These are phyloP conservation scores for Coemansia sp. DNA, from an alignment of 192 early-diverging fungal genomes.

Conservation along the genomic window DNA sequence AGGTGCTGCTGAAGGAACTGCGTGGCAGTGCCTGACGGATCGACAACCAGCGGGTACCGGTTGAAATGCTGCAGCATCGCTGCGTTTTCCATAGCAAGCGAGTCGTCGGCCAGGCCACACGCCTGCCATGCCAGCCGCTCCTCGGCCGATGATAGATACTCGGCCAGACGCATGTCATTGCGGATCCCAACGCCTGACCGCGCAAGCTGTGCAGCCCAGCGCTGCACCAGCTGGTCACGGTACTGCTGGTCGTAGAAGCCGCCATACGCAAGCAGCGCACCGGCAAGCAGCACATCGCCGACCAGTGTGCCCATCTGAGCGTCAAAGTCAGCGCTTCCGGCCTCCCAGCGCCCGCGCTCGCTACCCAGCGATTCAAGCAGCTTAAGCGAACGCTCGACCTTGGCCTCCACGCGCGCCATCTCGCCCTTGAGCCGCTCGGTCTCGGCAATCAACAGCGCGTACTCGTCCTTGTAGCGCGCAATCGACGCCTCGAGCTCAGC, in stretches of 20 bases:
- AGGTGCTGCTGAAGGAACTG: constrained; percentile 76
- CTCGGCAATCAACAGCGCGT: constrained; percentile 93
- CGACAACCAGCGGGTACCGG: constrained; percentile 96
- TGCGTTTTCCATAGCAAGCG: constrained; percentile 95
- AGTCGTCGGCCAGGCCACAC: constrained; percentile 80
- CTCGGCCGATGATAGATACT: constrained; percentile 90
- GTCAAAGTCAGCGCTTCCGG: constrained; percentile 86
- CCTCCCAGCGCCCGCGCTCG: constrained; percentile 92
- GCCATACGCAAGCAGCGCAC: constrained; percentile 95
- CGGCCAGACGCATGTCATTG: constrained; percentile 77
- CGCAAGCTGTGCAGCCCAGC: constrained; percentile 72
- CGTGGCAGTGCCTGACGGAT: constrained; percentile 93
- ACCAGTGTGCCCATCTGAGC: constrained; percentile 97
- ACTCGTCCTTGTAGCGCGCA: constrained; percentile 93
- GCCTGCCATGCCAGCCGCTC: constrained; percentile 89
- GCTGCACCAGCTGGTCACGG: constrained; percentile 73
- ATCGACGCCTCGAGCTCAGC: constrained; percentile 84
- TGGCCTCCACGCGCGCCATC: constrained; percentile 89
- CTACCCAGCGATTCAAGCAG: constrained; percentile 87
- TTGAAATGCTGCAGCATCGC: constrained; percentile 95
- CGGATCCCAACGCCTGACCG: constrained; percentile 57
- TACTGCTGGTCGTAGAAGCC: constrained; percentile 98
- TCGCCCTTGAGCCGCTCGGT: constrained; percentile 86
- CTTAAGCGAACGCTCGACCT: constrained; percentile 88
- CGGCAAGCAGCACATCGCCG: constrained; percentile 89